Conservation (phyloP, 2,329 filamentous ascomycete genomes). For the Pyrenophora graminea region DNA sequence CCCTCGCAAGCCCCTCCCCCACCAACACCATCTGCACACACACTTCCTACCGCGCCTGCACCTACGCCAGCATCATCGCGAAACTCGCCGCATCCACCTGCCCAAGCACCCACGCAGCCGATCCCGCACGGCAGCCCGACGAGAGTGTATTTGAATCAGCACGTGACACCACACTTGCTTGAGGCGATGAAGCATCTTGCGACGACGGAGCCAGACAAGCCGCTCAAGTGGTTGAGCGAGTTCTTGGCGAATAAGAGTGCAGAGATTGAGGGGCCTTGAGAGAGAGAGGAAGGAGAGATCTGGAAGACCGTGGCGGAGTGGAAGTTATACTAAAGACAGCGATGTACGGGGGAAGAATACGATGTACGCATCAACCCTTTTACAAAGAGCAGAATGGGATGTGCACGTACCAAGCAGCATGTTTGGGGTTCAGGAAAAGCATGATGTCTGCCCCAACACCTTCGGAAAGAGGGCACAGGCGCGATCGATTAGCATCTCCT, state of each 20-base stretch:
- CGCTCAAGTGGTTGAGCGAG: constrained; percentile 54
- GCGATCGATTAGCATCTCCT: too few species aligned
- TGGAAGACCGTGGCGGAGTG: background rate
- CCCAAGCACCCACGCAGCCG: constrained; percentile 41
- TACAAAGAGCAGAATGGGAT: background rate
- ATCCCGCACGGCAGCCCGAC: constrained; percentile 55
- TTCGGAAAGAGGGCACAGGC: background rate
- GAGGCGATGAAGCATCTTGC: constrained; percentile 59
- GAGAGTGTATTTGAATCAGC: constrained; percentile 54
- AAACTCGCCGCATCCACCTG: constrained; percentile 42
- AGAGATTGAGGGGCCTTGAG: constrained; percentile 51
- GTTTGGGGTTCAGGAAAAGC: background rate
- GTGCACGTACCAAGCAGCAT: background rate
- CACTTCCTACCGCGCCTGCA: constrained; percentile 6
- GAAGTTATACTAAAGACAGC: background rate
- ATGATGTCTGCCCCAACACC: background rate
- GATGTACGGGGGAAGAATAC: background rate
- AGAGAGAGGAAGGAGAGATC: background rate
- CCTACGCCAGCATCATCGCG: constrained; percentile 34
- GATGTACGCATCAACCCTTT: background rate
- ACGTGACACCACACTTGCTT: constrained; percentile 56
- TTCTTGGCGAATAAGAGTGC: constrained; percentile 54
- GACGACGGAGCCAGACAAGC: constrained; percentile 57
- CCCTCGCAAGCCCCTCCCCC: constrained; percentile 1
- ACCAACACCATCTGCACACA: constrained; percentile 7